Evolutionary conservation across 352 stramenopile genomes (phyloP), one percentile per base, ranked within the genome.

Genomic region (Blastocystis sp.): DNA sequence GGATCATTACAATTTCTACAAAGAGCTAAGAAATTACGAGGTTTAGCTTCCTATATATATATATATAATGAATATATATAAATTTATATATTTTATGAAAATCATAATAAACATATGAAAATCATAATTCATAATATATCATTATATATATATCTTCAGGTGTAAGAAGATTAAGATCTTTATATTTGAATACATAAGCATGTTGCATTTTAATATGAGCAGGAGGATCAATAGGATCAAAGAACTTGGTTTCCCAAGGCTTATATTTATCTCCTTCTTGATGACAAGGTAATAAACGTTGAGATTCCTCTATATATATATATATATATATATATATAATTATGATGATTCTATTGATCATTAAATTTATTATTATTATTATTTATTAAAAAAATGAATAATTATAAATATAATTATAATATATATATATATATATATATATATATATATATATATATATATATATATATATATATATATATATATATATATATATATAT

Each of bases 141-240:
- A 11, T 13, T 13, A 36, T 24, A 13, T 13, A 7, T 24, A 46
- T 6, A 36, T 24, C 39, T 13, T 36, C 39, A 0, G 45, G 45
- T 19, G 18, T 5, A 31, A 55, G 31, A 6, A 32, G 18, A 24
- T 55, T 46, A 31, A 55, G 24, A 45, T 55, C 45, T 44, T 44
- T 44, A 16, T 46, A 55, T n/a, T 55, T 55, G 45, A 55, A 55
- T n/a, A n/a, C 7, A 24, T 55, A 55, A 9, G 31, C 45, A 6
- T 10, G 21, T 10, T 55, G 31, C 45, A 55, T 55, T 35, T 55
- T 55, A n/a, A 31, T 35, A 10, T 24, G 6, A 6, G 31, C 45
- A 5, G 11, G 24, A n/a, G 39, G 45, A 18, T 31, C 31, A 21
- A 55, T 35, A 21, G 39, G 39, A 31, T 44, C 45, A 35, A 55